Conservation (phyloP, 2,329 filamentous ascomycete species). For the Trichoderma koningii region DNA sequence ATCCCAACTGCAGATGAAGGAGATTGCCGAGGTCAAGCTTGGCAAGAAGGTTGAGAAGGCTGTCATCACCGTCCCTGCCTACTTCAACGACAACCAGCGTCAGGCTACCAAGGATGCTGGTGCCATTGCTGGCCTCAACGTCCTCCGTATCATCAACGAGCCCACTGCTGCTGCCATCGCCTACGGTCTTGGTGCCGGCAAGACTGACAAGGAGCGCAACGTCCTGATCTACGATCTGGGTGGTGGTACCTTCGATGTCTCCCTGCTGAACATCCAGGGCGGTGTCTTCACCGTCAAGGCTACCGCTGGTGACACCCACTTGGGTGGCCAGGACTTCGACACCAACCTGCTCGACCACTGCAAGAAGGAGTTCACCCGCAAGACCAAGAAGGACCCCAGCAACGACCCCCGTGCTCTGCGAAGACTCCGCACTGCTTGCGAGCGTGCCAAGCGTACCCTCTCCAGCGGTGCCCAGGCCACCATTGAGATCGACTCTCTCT, state of each 20-base stretch:
- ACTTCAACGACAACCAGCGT: conserved; percentile 99
- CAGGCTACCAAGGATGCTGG: conserved; percentile 99
- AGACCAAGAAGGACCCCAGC: conserved; percentile 75
- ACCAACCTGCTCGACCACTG: conserved; percentile 94
- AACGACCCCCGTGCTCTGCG: conserved; percentile 89
- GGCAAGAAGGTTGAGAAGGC: conserved; percentile 99
- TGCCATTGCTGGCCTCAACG: conserved; percentile 95
- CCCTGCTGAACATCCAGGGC: conserved; percentile 96
- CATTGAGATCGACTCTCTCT: conserved; percentile 98
- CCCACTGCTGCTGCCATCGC: conserved; percentile 97
- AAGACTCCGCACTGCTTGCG: conserved; percentile 94
- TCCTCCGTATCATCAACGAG: conserved; percentile 99
- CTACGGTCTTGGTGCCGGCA: conserved; percentile 94
- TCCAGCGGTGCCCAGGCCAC: conserved; percentile 97
- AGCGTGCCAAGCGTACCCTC: conserved; percentile 98
- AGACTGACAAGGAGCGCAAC: conserved; percentile 96
- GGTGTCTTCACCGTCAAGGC: conserved; percentile 99
- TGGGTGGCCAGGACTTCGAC: conserved; percentile 96
- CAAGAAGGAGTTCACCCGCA: conserved; percentile 87
- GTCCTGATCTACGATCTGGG: conserved; percentile 99
- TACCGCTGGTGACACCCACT: conserved; percentile 94
- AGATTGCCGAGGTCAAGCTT: conserved; percentile 96
- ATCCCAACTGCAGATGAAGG: conserved; percentile 78
- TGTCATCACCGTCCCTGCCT: conserved; percentile 97
- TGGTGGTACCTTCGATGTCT: conserved; percentile 99